phyloP scores from a whole-genome alignment of 2,329 filamentous ascomycete species.

The Elsinoe fawcettii region DNA sequence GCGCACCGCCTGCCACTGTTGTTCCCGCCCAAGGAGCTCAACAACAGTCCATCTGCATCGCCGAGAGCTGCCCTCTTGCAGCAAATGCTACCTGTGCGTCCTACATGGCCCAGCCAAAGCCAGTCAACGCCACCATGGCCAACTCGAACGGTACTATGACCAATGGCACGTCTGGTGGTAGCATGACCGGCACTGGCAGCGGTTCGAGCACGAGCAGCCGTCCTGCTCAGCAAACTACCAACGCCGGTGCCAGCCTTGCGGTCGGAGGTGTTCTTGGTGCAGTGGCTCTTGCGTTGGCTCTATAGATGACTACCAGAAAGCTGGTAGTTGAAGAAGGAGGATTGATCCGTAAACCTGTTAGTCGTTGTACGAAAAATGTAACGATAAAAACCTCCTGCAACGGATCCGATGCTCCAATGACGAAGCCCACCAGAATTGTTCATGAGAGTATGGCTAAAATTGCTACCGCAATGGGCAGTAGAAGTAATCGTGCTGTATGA shows the following conservation, averaged over 20 bases:
- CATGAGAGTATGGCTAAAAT: no score
- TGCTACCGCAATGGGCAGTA: no score
- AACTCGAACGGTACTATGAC: conserved; percentile 4
- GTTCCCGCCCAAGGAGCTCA: conserved; percentile 40
- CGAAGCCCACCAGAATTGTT: no score
- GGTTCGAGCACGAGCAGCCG: conserved; percentile 1
- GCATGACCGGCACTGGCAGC: conserved; percentile 6
- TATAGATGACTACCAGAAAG: conserved; percentile 1
- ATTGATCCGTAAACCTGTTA: no score
- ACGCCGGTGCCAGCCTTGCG: conserved; percentile 3
- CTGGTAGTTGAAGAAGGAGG: background rate
- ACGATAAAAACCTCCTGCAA: no score
- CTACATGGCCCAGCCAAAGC: conserved; percentile 32
- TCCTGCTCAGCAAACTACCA: conserved; percentile 8
- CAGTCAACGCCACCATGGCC: conserved; percentile 16
- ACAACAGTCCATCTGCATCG: conserved; percentile 51
- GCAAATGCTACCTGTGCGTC: conserved; percentile 39
- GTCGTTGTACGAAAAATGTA: no score
- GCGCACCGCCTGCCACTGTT: conserved; percentile 40
- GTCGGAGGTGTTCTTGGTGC: conserved; percentile 10
- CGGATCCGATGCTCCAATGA: no score
- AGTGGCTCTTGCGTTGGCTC: conserved; percentile 3
- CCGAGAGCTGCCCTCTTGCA: conserved; percentile 43
- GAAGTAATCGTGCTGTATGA: no score
- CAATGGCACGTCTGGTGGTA: background rate